These are phyloP conservation scores for Lomentospora prolificans DNA, from an alignment of 2,329 filamentous ascomycete genomes.

Conservation along the genomic window DNA sequence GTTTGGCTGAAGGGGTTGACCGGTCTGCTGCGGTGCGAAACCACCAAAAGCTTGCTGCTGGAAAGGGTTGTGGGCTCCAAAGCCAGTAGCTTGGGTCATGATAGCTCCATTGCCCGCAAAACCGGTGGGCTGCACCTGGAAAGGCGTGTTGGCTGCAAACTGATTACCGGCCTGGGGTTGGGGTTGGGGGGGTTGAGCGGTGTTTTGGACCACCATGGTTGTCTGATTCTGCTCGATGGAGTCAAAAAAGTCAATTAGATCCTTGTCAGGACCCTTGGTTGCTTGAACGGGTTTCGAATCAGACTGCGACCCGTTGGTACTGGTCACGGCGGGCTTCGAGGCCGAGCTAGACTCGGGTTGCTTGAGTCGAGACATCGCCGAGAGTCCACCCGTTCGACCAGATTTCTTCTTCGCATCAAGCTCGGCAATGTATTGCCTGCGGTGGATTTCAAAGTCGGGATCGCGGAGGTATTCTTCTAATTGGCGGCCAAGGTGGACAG, in stretches of 20 bases:
- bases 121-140: conserved; percentile 27
- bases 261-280: conserved; percentile 57
- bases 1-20: conserved; percentile 32
- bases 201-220: conserved; percentile 43
- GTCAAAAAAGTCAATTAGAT: conserved; percentile 90
- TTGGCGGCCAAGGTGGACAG: conserved; percentile 78
- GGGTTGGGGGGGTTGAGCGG: conserved; percentile 25
- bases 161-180: conserved; percentile 17
- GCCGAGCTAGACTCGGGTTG: conserved; percentile 22
- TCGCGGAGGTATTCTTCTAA: conserved; percentile 93
- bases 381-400: conserved; percentile 20
- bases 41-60: conserved; percentile 23
- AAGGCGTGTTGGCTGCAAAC: conserved; percentile 24
- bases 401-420: conserved; percentile 60
- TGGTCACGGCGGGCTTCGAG: conserved; percentile 25
- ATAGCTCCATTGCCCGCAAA: conserved; percentile 16
- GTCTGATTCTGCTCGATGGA: conserved; percentile 87
- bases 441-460: conserved; percentile 87
- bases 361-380: conserved; percentile 23
- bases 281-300: conserved; percentile 17
- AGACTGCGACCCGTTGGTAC: conserved; percentile 1
- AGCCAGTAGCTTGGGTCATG: conserved; percentile 15
- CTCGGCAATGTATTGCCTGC: conserved; percentile 83
- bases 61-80: conserved; percentile 17
- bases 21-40: conserved; percentile 24